phyloP scores from a whole-genome alignment of 768 basidiomycete genomes.

The Rhodocollybia butyracea region DNA sequence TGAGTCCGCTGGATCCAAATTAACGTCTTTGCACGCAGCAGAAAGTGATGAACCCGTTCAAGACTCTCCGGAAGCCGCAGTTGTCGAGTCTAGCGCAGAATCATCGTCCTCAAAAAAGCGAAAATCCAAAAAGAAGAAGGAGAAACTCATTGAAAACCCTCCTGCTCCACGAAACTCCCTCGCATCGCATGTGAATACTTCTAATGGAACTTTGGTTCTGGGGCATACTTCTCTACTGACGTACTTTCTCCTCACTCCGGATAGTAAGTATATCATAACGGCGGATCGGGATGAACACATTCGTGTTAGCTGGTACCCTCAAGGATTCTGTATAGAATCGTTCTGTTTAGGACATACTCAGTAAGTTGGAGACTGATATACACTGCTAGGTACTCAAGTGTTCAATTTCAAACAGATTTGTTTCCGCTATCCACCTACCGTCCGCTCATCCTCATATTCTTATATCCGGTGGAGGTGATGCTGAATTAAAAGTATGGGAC shows the following conservation, averaged over 20 bases:
- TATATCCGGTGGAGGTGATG: constrained; percentile 89
- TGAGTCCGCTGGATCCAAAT: background rate
- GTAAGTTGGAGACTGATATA: constrained; percentile 46
- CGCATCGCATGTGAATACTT: constrained; percentile 67
- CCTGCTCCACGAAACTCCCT: constrained; percentile 23
- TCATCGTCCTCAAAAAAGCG: constrained; percentile 20
- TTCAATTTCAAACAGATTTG: constrained; percentile 51
- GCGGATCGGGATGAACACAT: constrained; percentile 97
- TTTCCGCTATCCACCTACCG: constrained; percentile 79
- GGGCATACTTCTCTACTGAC: constrained; percentile 91
- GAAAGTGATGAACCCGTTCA: background rate
- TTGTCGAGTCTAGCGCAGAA: background rate
- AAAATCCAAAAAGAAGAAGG: constrained; percentile 19
- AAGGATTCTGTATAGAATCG: constrained; percentile 80
- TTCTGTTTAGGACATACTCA: constrained; percentile 84
- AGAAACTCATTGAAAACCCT: constrained; percentile 8
- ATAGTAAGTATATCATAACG: constrained; percentile 77
- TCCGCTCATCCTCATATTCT: constrained; percentile 41
- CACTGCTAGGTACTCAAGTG: background rate
- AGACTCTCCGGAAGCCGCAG: background rate
- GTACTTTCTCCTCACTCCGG: constrained; percentile 59
- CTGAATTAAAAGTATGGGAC: constrained; percentile 72
- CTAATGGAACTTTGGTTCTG: constrained; percentile 66
- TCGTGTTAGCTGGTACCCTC: constrained; percentile 84
- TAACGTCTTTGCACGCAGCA: background rate